Base-by-base conservation (phyloP, 1,284 basidiomycete species). In the Apiotrichum montevideense region DNA sequence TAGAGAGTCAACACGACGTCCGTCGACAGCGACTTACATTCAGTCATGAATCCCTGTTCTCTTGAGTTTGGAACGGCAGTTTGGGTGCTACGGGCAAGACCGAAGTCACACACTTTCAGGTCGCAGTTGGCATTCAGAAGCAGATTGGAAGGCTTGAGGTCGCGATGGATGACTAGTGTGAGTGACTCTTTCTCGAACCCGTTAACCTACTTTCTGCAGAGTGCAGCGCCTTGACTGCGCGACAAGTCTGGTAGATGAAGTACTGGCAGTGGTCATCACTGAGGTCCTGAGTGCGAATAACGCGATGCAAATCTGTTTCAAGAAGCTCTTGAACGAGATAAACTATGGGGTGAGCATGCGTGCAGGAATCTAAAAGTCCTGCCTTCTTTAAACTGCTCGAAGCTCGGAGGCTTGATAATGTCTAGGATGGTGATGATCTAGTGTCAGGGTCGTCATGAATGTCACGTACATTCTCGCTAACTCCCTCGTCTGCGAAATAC, bases 101-200 rank as follows among this genome's bases (percentile, higher is more conserved):
- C 93, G 74, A 95, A 95, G 72, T 95, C 92, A 73, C 88, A 90
- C 53, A 93, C 90, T 73, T 96, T 96, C 63, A 97, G 84, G 72
- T 97, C 94, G 69, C 94, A 97, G 74, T 97, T 95, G 61, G 91
- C 90, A 69, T 96, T 96, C 54, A 97, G 81, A n/a, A 96, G 83
- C 7, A 96, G 81, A 69, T 97, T 97, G 37, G 91, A 93, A 0
- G 93, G 93, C 77, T 97, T 97, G 64, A 97, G 84, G 76, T 97
- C 93, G 58, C 94, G 87, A 73, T 97, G 93, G 65, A 96, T 87
- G 63, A 97, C 91, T 75, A 21, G 32, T 3, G 48, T 58, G 39
- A 63, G 60, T 14, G 6, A 46, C 8, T 34, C 6, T 15, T 15
- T 8, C 32, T 4, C 6, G 52, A 61, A 51, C n/a, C 21, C 10